These are phyloP conservation scores for Iodosphaeria phyllophila DNA, from an alignment of 2,329 filamentous ascomycete genomes.

Conservation along the genomic window DNA sequence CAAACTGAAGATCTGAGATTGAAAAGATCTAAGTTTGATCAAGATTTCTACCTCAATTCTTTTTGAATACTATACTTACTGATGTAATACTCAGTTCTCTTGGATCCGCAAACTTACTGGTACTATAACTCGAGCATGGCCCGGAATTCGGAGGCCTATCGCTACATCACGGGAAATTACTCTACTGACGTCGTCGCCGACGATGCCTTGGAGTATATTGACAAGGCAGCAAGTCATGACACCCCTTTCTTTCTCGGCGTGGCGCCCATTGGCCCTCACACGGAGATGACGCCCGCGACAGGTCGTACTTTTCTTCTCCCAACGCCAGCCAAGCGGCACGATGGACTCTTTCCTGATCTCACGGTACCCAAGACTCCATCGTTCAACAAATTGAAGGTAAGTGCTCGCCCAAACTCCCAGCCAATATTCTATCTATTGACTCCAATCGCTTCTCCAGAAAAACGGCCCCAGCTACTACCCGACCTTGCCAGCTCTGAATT, in stretches of 20 bases:
- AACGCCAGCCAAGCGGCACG: constrained; percentile 41
- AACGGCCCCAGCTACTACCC: too few species aligned
- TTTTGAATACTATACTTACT: background rate
- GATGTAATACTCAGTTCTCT: constrained; percentile 27
- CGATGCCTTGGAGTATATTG: constrained; percentile 40
- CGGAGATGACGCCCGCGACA: constrained; percentile 35
- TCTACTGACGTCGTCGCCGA: constrained; percentile 37
- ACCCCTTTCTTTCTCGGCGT: constrained; percentile 50
- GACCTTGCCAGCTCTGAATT: too few species aligned
- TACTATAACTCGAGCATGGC: constrained; percentile 49
- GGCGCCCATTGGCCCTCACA: constrained; percentile 49
- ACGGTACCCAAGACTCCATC: constrained; percentile 41
- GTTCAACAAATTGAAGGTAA: constrained; percentile 45
- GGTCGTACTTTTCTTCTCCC: too few species aligned
- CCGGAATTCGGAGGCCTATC: constrained; percentile 29
- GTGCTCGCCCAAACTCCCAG: too few species aligned
- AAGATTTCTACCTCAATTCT: too few species aligned
- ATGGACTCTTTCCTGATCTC: constrained; percentile 38
- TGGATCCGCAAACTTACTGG: constrained; percentile 49
- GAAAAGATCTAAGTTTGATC: constrained; percentile 22
- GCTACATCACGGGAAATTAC: constrained; percentile 16
- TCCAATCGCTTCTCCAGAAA: too few species aligned
- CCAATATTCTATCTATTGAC: too few species aligned
- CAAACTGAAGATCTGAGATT: constrained; percentile 12
- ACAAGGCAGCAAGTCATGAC: constrained; percentile 32